Percentiles rank a stretch among this genome's conserved stretches.
phyloP scores from a whole-genome alignment of 805 yeast species.

The Candida gorgasii region DNA sequence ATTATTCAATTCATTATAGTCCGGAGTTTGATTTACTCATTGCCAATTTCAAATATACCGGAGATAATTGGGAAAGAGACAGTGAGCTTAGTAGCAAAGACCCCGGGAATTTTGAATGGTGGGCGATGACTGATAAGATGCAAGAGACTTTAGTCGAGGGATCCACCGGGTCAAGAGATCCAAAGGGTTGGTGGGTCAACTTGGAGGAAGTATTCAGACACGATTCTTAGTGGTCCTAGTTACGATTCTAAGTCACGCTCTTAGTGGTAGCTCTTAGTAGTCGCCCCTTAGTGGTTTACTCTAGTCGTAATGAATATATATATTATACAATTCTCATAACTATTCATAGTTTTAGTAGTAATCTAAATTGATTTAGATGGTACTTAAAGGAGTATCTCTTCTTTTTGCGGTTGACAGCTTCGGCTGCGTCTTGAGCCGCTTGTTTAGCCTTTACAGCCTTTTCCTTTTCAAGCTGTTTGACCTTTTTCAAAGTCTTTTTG shows the following conservation, averaged over 20 bases:
- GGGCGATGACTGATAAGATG: slow-evolving; percentile 41
- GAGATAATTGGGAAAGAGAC: slow-evolving; percentile 38
- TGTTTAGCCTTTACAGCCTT: not conserved
- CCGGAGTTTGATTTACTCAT: slow-evolving; percentile 31
- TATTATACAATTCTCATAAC: not conserved
- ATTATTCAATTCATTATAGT: slow-evolving; percentile 40
- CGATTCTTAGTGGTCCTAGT: slow-evolving; percentile 23
- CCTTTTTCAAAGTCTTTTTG: too few relatives aligned
- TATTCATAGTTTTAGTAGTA: not conserved
- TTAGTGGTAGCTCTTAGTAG: too few relatives aligned
- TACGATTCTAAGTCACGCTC: too few relatives aligned
- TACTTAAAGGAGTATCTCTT: not conserved
- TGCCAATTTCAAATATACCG: slow-evolving; percentile 39
- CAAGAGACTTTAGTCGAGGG: slow-evolving; percentile 39
- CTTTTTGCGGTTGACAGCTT: not conserved
- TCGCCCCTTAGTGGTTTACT: too few relatives aligned
- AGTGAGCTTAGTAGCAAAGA: slow-evolving; percentile 31
- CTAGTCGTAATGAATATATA: slow-evolving; percentile 3
- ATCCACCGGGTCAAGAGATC: slow-evolving; percentile 35
- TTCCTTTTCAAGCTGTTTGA: not conserved
- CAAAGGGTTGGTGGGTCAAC: slow-evolving; percentile 40
- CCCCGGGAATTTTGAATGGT: slow-evolving; percentile 41
- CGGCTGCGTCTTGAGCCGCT: not conserved
- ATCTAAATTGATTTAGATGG: not conserved
- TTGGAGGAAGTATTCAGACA: slow-evolving; percentile 41